Percentiles rank a stretch among this genome's conserved stretches.
phyloP scores from a whole-genome alignment of 352 stramenopile species.

The Phytophthora sojae region DNA sequence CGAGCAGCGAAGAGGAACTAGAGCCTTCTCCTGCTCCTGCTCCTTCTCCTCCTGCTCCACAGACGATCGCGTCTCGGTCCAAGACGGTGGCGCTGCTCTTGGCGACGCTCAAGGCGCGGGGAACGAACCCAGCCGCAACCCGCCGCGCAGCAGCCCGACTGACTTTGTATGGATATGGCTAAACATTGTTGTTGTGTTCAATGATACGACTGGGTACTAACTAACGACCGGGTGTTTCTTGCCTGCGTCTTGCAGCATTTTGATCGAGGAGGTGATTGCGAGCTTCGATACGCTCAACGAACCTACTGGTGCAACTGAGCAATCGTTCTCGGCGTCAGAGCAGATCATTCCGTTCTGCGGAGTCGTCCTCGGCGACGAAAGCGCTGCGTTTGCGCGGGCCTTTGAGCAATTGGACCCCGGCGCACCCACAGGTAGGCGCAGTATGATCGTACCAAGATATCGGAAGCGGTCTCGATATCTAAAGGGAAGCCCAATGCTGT shows the following conservation, averaged over 20 bases:
- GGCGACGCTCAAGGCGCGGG: neutral
- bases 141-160: neutral
- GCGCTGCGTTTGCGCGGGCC: neutral
- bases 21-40: no score
- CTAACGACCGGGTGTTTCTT: neutral
- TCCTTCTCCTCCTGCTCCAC: neutral
- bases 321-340: neutral
- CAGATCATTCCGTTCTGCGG: neutral
- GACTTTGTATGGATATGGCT: neutral
- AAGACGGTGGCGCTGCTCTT: conserved; percentile 1
- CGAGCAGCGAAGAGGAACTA: no score
- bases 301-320: neutral
- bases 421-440: neutral
- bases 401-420: neutral
- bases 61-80: neutral
- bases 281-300: neutral
- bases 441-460: neutral
- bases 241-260: neutral
- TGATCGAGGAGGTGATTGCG: neutral
- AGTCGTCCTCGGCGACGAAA: neutral
- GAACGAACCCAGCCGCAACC: neutral
- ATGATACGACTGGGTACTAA: neutral
- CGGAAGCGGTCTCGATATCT: neutral
- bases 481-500: neutral
- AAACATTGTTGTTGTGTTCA: neutral